phyloP scores from a whole-genome alignment of 2,329 filamentous ascomycete species.

The Cyclaneusma minus region DNA sequence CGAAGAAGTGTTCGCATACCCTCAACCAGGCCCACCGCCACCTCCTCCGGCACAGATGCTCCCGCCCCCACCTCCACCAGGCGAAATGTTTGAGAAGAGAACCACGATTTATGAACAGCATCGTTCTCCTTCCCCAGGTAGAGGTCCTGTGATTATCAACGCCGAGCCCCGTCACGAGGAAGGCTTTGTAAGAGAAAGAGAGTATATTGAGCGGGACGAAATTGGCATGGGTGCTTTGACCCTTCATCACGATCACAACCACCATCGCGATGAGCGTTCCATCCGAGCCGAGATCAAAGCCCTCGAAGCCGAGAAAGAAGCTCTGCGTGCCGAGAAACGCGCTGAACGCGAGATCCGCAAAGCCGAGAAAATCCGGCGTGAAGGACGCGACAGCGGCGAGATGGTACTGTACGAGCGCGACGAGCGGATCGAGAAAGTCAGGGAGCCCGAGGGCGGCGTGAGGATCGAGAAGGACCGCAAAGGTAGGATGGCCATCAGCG shows the following conservation, averaged over 20 bases:
- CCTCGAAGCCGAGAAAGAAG: conserved; percentile 49
- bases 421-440: conserved; percentile 31
- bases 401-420: conserved; percentile 46
- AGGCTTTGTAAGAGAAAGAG: conserved; percentile 9
- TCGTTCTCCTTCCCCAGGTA: conserved; percentile 13
- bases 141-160: conserved; percentile 25
- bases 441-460: conserved; percentile 37
- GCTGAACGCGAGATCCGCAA: conserved; percentile 25
- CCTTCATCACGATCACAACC: conserved; percentile 20
- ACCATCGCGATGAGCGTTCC: conserved; percentile 29
- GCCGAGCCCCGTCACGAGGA: conserved; percentile 17
- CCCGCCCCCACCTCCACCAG: conserved; percentile 15
- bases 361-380: conserved; percentile 34
- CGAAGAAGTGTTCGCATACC: conserved; percentile 24
- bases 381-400: conserved; percentile 41
- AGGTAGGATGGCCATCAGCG: conserved; percentile 86
- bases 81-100: conserved; percentile 28
- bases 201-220: conserved; percentile 14
- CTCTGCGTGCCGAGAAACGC: conserved; percentile 39
- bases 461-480: conserved; percentile 79
- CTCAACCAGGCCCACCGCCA: conserved; percentile 8
- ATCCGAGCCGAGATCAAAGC: conserved; percentile 58
- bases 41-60: conserved; percentile 7
- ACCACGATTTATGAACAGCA: conserved; percentile 24
- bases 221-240: conserved; percentile 27